Evolutionary conservation across 495 filamentous ascomycete species (phyloP).

Genomic region (Aspergillus nanangensis): DNA sequence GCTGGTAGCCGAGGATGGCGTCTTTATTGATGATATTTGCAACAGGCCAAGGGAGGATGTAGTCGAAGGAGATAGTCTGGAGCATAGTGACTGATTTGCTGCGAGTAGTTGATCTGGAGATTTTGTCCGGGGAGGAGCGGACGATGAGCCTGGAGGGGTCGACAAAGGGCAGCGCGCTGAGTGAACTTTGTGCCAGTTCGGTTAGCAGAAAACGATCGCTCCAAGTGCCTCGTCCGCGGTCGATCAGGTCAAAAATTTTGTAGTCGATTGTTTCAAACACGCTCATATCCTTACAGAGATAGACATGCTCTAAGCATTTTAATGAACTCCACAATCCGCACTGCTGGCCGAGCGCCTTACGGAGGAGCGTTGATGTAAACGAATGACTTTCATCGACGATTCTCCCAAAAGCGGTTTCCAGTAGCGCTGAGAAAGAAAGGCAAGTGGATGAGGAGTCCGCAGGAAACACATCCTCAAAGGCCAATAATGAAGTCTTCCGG

Average conservation of each 20-base stretch:
- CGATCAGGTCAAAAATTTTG: slow-evolving; percentile 74
- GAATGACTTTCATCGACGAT: slow-evolving; percentile 73
- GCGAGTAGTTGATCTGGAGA: slow-evolving; percentile 7
- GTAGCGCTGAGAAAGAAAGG: slow-evolving; percentile 71
- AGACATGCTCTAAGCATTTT: slow-evolving; percentile 64
- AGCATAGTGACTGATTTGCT: slow-evolving; percentile 47
- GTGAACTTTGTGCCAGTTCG: slow-evolving; percentile 68
- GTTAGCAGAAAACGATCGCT: slow-evolving; percentile 79
- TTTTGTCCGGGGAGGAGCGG: slow-evolving; percentile 25
- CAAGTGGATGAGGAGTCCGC: slow-evolving; percentile 31
- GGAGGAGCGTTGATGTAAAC: slow-evolving; percentile 59
- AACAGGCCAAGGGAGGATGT: slow-evolving; percentile 77
- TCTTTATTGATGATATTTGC: slow-evolving; percentile 69
- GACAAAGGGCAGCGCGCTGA: slow-evolving; percentile 44
- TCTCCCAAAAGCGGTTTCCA: slow-evolving; percentile 60
- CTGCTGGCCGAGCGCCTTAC: slow-evolving; percentile 58
- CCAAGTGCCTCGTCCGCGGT: slow-evolving; percentile 63
- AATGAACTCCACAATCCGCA: slow-evolving; percentile 65
- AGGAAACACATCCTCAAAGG: slow-evolving; percentile 52
- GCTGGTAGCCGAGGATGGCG: slow-evolving; percentile 60
- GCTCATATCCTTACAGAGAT: slow-evolving; percentile 67
- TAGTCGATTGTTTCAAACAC: slow-evolving; percentile 56
- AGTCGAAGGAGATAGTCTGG: slow-evolving; percentile 52
- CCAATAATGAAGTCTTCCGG: slow-evolving; percentile 40
- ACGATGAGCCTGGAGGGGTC: slow-evolving; percentile 58